Percentiles rank a stretch among this genome's conserved stretches.
These are phyloP conservation scores for Syzygium aromaticum DNA, from an alignment of 345 rosid species.

Conservation along the genomic window DNA sequence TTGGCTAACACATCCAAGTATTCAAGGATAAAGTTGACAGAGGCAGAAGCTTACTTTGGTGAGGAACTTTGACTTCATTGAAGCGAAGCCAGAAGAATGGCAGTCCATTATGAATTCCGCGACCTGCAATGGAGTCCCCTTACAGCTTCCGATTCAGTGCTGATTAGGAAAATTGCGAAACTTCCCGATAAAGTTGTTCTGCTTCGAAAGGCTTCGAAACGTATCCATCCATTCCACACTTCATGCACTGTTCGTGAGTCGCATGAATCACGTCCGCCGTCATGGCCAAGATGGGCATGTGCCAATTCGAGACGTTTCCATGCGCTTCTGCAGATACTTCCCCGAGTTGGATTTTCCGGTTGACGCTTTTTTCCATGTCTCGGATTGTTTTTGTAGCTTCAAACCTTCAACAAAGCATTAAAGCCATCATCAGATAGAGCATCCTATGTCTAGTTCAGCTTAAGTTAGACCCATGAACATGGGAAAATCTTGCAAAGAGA, in stretches of 20 bases:
- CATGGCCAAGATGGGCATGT: constrained; percentile 78
- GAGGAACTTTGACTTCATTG: background rate
- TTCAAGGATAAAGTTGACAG: background rate
- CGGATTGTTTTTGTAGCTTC: constrained; percentile 71
- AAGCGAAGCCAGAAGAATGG: background rate
- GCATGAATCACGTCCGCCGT: constrained; percentile 92
- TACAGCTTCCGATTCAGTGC: constrained; percentile 4
- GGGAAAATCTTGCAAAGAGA: background rate
- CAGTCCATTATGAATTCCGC: background rate
- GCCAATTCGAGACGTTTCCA: constrained; percentile 34
- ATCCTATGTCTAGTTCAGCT: background rate
- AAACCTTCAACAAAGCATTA: constrained; percentile 31
- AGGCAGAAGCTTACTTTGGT: background rate
- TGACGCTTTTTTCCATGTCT: constrained; percentile 36
- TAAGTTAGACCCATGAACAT: background rate
- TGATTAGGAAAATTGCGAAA: constrained; percentile 48
- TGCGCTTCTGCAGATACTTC: constrained; percentile 22
- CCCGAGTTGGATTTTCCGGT: constrained; percentile 22
- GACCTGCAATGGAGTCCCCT: background rate
- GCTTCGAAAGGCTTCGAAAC: constrained; percentile 97
- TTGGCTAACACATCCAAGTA: background rate
- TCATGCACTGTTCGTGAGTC: constrained; percentile 54
- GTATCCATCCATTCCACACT: constrained; percentile 77
- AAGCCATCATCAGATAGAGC: background rate
- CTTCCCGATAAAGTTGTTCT: constrained; percentile 67